A percentile compares a stretch with the other conserved stretches of the same genome.
Conservation (phyloP, 176 grass and related monocot species). For the Eleusine coracana region DNA sequence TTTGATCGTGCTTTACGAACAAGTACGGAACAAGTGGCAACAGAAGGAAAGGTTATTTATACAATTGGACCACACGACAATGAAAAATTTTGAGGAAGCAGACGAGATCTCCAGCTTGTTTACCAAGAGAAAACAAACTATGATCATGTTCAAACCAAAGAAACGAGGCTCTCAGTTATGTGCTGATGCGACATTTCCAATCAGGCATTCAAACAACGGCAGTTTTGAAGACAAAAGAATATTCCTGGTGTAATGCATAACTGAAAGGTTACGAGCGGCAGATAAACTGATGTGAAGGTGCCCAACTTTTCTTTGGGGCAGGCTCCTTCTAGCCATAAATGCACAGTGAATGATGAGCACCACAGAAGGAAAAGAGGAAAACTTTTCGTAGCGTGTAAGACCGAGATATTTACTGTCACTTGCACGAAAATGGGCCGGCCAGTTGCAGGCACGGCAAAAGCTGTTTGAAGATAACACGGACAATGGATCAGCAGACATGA, state of each 20-base stretch:
- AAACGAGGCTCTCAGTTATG: neutral
- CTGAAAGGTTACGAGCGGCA: constrained; percentile 12
- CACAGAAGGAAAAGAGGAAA: constrained; percentile 19
- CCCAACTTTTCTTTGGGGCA: constrained; percentile 12
- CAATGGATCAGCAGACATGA: constrained; percentile 15
- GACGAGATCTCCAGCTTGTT: neutral
- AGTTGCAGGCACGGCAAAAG: constrained; percentile 38
- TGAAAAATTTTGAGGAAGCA: neutral
- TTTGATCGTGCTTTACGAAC: constrained; percentile 21
- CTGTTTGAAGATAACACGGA: neutral
- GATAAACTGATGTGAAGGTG: constrained; percentile 39
- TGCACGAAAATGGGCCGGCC: constrained; percentile 25
- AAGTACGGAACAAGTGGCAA: neutral
- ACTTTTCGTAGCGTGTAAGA: constrained; percentile 13
- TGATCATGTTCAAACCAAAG: neutral
- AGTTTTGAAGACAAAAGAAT: neutral
- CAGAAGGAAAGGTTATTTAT: neutral
- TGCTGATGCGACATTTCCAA: neutral
- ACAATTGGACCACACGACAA: neutral
- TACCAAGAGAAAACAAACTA: too few relatives aligned
- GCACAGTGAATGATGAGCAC: constrained; percentile 29
- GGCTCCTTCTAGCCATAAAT: constrained; percentile 35
- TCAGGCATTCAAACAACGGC: neutral
- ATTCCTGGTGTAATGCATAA: constrained; percentile 40
- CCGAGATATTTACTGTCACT: neutral